phyloP scores from a whole-genome alignment of 1,139 yeast genomes.

The Pichia sp. region DNA sequence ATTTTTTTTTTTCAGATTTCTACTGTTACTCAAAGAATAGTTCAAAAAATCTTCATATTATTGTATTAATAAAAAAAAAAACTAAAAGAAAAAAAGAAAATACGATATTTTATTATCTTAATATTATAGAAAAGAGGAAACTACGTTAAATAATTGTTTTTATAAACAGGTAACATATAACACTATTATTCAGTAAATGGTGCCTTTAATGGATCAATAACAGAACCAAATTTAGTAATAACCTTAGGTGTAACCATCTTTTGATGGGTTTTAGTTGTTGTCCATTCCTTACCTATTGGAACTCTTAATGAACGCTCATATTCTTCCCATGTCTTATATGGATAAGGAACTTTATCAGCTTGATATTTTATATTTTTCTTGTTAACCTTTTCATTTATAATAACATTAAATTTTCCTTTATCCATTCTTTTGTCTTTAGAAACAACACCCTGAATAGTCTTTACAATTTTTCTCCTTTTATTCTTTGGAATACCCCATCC shows the following conservation, averaged over 20 bases:
- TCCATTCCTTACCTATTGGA: constrained; percentile 99
- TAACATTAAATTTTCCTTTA: constrained; percentile 68
- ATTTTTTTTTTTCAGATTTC: too few species aligned
- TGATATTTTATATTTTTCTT: constrained; percentile 81
- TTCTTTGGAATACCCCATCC: constrained; percentile 33
- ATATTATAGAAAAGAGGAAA: too few species aligned
- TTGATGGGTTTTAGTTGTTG: constrained; percentile 81
- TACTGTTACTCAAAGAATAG: too few species aligned
- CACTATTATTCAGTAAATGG: constrained; percentile 42
- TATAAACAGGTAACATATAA: too few species aligned
- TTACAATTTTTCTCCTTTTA: constrained; percentile 56
- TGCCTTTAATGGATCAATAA: constrained; percentile 82
- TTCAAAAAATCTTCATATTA: too few species aligned
- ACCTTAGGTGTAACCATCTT: constrained; percentile 84
- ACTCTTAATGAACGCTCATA: constrained; percentile 87
- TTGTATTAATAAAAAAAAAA: too few species aligned
- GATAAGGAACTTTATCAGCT: constrained; percentile 85
- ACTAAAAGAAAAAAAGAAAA: too few species aligned
- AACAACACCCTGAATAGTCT: constrained; percentile 68
- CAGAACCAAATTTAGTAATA: constrained; percentile 78
- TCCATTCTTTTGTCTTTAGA: constrained; percentile 70
- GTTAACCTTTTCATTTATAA: constrained; percentile 80
- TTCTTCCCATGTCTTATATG: constrained; percentile 87
- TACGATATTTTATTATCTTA: too few species aligned
- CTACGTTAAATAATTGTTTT: too few species aligned